phyloP scores from a whole-genome alignment of 140 eudicot species.

The Cichorium intybus region DNA sequence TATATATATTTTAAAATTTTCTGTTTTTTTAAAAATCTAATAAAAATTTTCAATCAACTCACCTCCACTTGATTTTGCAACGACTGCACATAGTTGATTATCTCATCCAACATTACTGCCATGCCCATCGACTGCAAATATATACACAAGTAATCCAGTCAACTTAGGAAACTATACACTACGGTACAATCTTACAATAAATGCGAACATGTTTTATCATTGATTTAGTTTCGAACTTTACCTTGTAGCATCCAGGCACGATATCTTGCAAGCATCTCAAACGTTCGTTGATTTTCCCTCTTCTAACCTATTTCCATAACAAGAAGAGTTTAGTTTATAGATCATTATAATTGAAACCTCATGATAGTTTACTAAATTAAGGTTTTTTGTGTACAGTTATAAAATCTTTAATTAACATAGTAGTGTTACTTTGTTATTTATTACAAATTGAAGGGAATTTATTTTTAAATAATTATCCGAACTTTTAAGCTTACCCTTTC shows the following conservation, averaged over 20 bases:
- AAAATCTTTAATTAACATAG: neutral
- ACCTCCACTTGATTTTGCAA: slow-evolving; percentile 96
- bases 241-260: slow-evolving; percentile 98
- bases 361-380: too few species aligned
- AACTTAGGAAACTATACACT: neutral
- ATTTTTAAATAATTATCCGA: neutral
- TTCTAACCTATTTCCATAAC: slow-evolving; percentile 52
- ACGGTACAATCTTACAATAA: neutral
- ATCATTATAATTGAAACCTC: neutral
- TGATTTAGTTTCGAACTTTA: slow-evolving; percentile 9
- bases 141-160: neutral
- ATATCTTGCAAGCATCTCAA: slow-evolving; percentile 83
- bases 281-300: slow-evolving; percentile 91
- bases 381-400: neutral
- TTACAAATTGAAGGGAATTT: too few species aligned
- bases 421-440: neutral
- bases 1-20: neutral
- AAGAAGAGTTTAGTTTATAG: neutral
- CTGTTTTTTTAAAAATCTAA: neutral
- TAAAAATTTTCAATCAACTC: neutral
- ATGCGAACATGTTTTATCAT: neutral
- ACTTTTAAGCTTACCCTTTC: slow-evolving; percentile 62
- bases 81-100: slow-evolving; percentile 86
- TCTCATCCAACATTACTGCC: slow-evolving; percentile 97
- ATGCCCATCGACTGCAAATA: slow-evolving; percentile 88